phyloP scores from a whole-genome alignment of 306 rosid genomes.

The Trifolium fragiferum region DNA sequence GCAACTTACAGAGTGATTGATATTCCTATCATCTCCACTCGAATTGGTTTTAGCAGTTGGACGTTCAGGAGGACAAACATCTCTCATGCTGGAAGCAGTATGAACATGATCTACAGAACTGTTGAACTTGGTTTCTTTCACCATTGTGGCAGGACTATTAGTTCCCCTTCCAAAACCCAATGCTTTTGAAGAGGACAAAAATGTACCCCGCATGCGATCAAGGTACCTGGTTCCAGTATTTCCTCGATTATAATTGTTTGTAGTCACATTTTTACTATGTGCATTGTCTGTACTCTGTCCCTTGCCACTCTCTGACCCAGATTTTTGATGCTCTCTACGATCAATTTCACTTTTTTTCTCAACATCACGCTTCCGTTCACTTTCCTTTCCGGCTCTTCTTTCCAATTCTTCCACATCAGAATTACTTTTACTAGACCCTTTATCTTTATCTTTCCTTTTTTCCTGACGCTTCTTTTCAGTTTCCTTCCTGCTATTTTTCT shows the following conservation, averaged over 20 bases:
- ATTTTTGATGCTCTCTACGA: conserved; percentile 66
- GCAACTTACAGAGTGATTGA: conserved; percentile 74
- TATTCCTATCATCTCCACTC: conserved; percentile 71
- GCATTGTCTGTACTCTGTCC: conserved; percentile 61
- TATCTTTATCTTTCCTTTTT: conserved; percentile 86
- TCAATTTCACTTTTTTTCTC: conserved; percentile 76
- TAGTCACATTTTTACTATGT: conserved; percentile 57
- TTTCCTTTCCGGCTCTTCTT: conserved; percentile 81
- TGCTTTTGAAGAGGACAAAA: conserved; percentile 90
- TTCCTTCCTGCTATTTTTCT: conserved; percentile 76
- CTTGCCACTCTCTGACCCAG: conserved; percentile 63
- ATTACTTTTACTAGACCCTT: conserved; percentile 92
- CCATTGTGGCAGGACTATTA: conserved; percentile 52
- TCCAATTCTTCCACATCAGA: conserved; percentile 95
- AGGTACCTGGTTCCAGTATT: conserved; percentile 85
- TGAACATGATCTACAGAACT: conserved; percentile 70
- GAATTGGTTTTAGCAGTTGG: conserved; percentile 57
- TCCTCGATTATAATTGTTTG: conserved; percentile 60
- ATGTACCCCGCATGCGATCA: conserved; percentile 90
- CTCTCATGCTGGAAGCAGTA: conserved; percentile 63
- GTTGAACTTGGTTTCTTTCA: conserved; percentile 72
- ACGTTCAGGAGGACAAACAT: conserved; percentile 65
- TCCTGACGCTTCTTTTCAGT: conserved; percentile 89
- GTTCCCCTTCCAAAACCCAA: conserved; percentile 85
- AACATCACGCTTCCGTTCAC: conserved; percentile 69